Percentiles rank a stretch among this genome's conserved stretches.
Evolutionary conservation across 495 filamentous ascomycete genomes (phyloP).

Genomic region (Daldinia grandis): DNA sequence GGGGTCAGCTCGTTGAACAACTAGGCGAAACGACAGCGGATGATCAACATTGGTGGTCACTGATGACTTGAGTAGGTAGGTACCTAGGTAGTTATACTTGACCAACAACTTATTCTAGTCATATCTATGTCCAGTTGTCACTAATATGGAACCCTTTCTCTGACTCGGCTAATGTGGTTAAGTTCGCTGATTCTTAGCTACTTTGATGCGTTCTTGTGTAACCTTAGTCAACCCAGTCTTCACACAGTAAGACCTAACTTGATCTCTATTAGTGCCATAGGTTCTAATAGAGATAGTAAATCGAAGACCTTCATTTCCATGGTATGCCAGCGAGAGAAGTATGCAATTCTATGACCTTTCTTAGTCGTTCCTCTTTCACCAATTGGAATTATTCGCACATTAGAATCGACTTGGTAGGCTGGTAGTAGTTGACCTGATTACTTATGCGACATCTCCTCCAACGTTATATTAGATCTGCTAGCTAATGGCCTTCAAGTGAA

Average conservation of each 20-base stretch:
- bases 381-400: background rate
- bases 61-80: background rate
- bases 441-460: background rate
- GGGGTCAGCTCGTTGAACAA: background rate
- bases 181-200: no score
- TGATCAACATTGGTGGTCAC: background rate
- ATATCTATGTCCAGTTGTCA: background rate
- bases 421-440: background rate
- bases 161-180: no score
- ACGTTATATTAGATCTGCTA: background rate
- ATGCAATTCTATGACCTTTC: background rate
- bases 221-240: no score
- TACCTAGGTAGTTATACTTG: no score
- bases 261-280: no score
- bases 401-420: background rate
- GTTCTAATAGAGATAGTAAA: no score
- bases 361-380: background rate
- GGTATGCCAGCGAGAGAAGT: background rate
- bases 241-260: no score
- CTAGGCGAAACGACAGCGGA: background rate
- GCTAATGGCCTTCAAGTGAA: background rate
- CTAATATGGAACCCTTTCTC: no score
- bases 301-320: no score
- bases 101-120: background rate
- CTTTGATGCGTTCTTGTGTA: no score